Evolutionary conservation across 23 red algal species (phyloP).

Genomic region (Chondrus crispus): DNA sequence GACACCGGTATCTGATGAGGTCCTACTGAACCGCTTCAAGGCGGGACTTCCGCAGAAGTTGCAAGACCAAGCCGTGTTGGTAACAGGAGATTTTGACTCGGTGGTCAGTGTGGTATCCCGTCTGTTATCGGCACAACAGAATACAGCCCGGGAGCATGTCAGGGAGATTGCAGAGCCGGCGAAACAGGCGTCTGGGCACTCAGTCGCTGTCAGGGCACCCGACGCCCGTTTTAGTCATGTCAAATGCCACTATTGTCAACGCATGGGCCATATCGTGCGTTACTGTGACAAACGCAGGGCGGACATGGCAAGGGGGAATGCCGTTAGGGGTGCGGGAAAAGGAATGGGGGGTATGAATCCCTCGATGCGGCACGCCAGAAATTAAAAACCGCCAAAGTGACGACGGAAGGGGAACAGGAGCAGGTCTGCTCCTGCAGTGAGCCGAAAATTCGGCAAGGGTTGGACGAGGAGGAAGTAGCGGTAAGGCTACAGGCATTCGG

Average conservation of each 20-base stretch:
- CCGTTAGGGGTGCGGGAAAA: neutral
- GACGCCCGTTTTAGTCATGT: neutral
- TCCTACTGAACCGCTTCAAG: constrained; percentile 1
- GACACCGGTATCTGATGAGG: neutral
- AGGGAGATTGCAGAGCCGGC: neutral
- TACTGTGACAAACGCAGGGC: neutral
- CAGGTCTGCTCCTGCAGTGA: neutral
- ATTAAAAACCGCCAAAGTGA: neutral
- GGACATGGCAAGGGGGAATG: neutral
- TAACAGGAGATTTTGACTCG: neutral
- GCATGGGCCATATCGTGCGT: neutral
- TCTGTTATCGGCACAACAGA: neutral
- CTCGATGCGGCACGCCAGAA: neutral
- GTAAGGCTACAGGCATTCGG: neutral
- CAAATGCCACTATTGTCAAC: neutral
- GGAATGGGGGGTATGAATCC: neutral
- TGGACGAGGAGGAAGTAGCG: neutral
- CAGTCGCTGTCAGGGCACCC: no score
- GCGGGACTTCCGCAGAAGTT: neutral
- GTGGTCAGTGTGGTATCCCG: neutral
- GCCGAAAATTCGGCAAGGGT: neutral
- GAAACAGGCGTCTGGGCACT: neutral
- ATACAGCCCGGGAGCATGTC: neutral
- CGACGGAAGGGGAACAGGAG: neutral
- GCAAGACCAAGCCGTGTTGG: constrained; percentile 1